phyloP scores from a whole-genome alignment of 1,284 basidiomycete species.

The Wolfiporia cocos region DNA sequence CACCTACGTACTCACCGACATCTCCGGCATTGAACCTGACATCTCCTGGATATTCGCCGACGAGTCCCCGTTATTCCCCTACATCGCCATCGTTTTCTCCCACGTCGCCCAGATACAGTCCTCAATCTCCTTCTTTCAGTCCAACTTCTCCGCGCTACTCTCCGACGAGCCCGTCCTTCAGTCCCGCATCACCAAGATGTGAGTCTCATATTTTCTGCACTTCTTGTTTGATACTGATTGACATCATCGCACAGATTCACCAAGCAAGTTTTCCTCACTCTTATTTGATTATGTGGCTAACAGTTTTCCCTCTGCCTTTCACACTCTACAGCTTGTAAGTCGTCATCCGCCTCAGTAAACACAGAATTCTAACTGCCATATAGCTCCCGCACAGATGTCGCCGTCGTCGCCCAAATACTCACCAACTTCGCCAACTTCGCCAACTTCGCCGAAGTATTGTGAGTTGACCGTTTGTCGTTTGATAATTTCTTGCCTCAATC shows the following conservation, averaged over 20 bases:
- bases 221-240: slow-evolving; percentile 16
- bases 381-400: slow-evolving; percentile 72
- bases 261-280: slow-evolving; percentile 56
- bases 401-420: slow-evolving; percentile 85
- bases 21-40: slow-evolving; percentile 76
- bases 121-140: slow-evolving; percentile 80
- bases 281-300: slow-evolving; percentile 7
- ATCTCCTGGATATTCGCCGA: slow-evolving; percentile 83
- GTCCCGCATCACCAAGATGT: slow-evolving; percentile 82
- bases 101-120: slow-evolving; percentile 77
- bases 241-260: no score
- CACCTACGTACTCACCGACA: slow-evolving; percentile 84
- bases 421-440: slow-evolving; percentile 77
- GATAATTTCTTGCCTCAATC: neutral
- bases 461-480: slow-evolving; percentile 26
- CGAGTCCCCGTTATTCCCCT: slow-evolving; percentile 82
- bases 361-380: slow-evolving; percentile 9
- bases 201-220: slow-evolving; percentile 30
- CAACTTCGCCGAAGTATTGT: slow-evolving; percentile 87
- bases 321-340: slow-evolving; percentile 47
- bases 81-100: slow-evolving; percentile 86
- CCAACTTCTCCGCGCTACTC: slow-evolving; percentile 82
- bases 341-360: neutral
- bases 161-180: slow-evolving; percentile 82
- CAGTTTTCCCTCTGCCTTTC: slow-evolving; percentile 13